Conservation (phyloP, 2,329 filamentous ascomycete species). For the Alternaria arborescens region DNA sequence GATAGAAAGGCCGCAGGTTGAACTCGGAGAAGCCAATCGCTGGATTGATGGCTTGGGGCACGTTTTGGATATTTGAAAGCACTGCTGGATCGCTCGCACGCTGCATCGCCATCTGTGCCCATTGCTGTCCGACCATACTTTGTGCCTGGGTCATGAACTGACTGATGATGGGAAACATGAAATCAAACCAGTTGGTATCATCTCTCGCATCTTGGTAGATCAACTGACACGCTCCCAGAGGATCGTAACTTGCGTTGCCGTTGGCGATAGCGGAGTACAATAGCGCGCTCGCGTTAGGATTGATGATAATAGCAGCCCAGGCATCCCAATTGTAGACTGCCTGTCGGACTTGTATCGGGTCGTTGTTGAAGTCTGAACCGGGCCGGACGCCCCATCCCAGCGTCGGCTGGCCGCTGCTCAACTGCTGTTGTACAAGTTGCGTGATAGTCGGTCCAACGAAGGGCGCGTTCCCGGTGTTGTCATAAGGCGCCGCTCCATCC, state of each 20-base stretch:
- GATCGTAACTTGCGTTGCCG: constrained; percentile 68
- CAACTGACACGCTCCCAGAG: constrained; percentile 65
- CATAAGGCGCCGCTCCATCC: constrained; percentile 65
- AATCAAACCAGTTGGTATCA: constrained; percentile 62
- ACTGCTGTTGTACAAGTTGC: constrained; percentile 55
- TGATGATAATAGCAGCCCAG: constrained; percentile 70
- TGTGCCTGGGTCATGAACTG: constrained; percentile 57
- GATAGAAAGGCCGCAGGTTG: constrained; percentile 68
- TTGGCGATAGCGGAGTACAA: constrained; percentile 63
- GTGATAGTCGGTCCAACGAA: constrained; percentile 66
- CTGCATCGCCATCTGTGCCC: constrained; percentile 54
- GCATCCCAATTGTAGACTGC: constrained; percentile 67
- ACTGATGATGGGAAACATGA: constrained; percentile 63
- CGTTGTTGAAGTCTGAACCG: constrained; percentile 63
- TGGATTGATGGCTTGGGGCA: constrained; percentile 64
- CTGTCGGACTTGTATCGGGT: constrained; percentile 65
- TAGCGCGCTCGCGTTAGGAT: constrained; percentile 68
- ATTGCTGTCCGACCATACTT: constrained; percentile 59
- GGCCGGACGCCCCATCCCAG: constrained; percentile 62
- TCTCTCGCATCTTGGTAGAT: constrained; percentile 66
- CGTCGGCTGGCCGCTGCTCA: constrained; percentile 49
- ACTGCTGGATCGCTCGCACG: constrained; percentile 53
- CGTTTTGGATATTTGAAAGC: constrained; percentile 55
- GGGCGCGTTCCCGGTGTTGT: constrained; percentile 52
- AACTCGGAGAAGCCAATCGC: constrained; percentile 64